Base-by-base conservation (phyloP, 73 alveolate genomes). In the Symbiodinium natans region DNA sequence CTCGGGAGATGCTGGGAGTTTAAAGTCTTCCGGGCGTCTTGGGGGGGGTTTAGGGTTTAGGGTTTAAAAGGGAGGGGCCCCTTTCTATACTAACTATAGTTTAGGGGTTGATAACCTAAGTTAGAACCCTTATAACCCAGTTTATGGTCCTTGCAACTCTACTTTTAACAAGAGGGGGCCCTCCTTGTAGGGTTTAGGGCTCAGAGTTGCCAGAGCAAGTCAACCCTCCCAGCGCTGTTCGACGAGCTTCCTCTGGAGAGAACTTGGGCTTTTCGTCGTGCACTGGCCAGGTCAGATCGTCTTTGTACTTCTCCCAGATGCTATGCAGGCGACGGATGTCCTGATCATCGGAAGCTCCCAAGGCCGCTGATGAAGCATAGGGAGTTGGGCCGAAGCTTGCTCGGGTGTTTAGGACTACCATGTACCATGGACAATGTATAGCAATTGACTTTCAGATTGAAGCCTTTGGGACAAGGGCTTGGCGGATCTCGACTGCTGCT, bases 211-310 rank as follows among this genome's bases (percentile, higher is more conserved):
- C n/a, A n/a, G n/a, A n/a, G n/a, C n/a, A n/a, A n/a, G n/a, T n/a
- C n/a, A n/a, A n/a, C n/a, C n/a, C n/a, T n/a, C n/a, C n/a, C n/a
- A n/a, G n/a, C n/a, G n/a, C n/a, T n/a, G n/a, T n/a, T n/a, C n/a
- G 43, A 19, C 84, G 0, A 21, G 36, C 41, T 23, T 59, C 95
- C 86, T 88, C 95, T 40, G 59, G 86, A 7, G 80, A 40, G 95
- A 88, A 88, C 15, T 59, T 88, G 25, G 98, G 98, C 43, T 92
- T 92, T 39, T 71, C 75, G 9, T 71, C 89, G 31, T 92, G 52
- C 82, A 41, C 80, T 1, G 98, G 98, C 46, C 92, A 92, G 29
- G 82, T 2, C 42, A 92, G 90, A 31, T 92, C 98, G 74, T 92
- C 98, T 19, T 40, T 46, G 82, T 92, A 92, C 46, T 87, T 41